Evolutionary conservation across 345 rosid genomes (phyloP), one percentile per base, ranked within the genome.

Genomic region (Sapria himalayana): DNA sequence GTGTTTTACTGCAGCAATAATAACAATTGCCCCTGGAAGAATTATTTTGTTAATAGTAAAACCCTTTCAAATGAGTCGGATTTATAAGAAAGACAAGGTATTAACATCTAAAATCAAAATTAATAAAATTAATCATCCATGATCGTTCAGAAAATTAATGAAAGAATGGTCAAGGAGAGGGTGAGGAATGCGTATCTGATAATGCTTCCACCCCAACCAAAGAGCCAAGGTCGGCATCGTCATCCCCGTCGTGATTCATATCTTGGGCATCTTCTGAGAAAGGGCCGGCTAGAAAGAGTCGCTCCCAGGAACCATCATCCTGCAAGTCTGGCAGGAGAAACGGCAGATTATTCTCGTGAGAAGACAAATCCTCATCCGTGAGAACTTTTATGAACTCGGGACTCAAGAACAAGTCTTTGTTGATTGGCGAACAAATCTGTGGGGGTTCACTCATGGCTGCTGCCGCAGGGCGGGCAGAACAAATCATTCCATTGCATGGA

Each of bases 291-390:
- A 65, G 55, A 58, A 82, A 66, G 41, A 78, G 71, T 59, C 74
- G 67, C 21, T 69, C 94, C 93, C 93, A 89, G 10, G 74, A 71
- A 29, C 76, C 59, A 57, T 76, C 93, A 36, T 74, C 82, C 14
- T 59, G 65, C 19, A 77, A 48, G 50, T 82, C 95, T 13, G 74
- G 78, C 43, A 76, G 59, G 44, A 67, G 43, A 44, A 74, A 58
- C 2, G 92, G 73, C 5, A 51, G 50, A 46, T 53, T 78, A 58
- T 65, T 73, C 17, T 64, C 70, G 15, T 37, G 51, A 15, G 59
- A 45, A 22, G 45, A 48, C 14, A 38, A 42, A 35, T 57, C 60
- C 29, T 74, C 93, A 49, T 82, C 94, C 61, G 73, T 39, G 17
- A 81, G 82, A 22, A 67, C 49, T 34, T 77, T 72, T 64, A 71